Base-by-base conservation (phyloP, 2,329 filamentous ascomycete species). In the Rasamsonia emersonii region DNA sequence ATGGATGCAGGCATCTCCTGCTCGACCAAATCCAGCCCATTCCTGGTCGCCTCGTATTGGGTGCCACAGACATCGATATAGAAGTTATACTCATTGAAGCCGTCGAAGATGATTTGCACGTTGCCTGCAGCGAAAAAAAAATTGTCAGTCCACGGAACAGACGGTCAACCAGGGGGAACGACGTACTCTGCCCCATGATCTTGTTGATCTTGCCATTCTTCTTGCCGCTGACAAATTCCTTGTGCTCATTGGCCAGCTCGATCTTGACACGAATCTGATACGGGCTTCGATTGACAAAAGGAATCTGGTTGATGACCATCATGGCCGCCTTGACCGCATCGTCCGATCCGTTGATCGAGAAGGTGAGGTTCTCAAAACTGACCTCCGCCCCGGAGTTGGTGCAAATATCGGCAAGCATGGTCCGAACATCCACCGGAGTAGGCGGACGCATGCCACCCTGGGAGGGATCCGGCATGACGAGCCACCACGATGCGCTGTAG, bases 191-290 rank as follows among this genome's bases (percentile, higher is more conserved):
- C 15, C 89, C 91, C 91, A 98, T 98, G 52, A 98, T 98, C 71
- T 98, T 98, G 71, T 98, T 98, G 62, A 98, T 98, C 67, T 98
- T 98, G 61, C 91, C 91, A 50, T 98, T 98, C 70, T 98, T 98
- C 71, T 98, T 98, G 47, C 91, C 91, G 47, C 88, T 95, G 36
- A 98, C 91, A 56, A 98, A 98, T 54, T 98, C 91, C 62, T 98
- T 98, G 68, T 98, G 91, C 65, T 98, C 91, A 53, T 96, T 96
- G 51, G 91, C 91, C 35, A 98, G 79, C 67, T 98, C 91, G 41
- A 98, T 93, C 69, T 96, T 96, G 54, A 98, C 89, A 35, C 88
- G 79, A 56, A 98, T 93, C 56, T 93, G 88, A 51, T 93, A 93
- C 45, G 85, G 83, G 24, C 82, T 78, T 47, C 86, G 82, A 43